Conservation (phyloP, 2,329 filamentous ascomycete species). For the Xylariaceae sp. region DNA sequence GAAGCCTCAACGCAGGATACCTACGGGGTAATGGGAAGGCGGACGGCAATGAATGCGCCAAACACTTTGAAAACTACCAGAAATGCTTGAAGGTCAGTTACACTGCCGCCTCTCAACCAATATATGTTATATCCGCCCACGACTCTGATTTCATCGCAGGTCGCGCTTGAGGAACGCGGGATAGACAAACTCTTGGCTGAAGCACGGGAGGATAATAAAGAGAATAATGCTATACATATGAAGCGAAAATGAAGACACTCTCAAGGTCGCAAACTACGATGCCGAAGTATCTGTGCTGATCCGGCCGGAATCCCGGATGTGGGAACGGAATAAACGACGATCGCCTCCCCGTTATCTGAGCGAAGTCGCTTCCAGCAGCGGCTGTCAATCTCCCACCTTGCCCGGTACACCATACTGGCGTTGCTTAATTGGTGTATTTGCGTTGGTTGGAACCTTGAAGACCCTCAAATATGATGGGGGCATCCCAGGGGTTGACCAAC, state of each 20-base stretch:
- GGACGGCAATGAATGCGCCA: conserved; percentile 74
- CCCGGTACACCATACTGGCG: neutral
- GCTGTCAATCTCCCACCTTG: neutral
- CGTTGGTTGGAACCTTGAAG: neutral
- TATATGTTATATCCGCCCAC: neutral
- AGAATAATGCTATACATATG: conserved; percentile 74
- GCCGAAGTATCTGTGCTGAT: conserved; percentile 22
- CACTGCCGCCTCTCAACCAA: neutral
- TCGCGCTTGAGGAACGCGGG: conserved; percentile 79
- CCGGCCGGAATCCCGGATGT: neutral
- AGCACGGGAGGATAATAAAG: conserved; percentile 81
- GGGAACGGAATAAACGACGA: conserved; percentile 1
- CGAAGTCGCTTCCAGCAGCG: neutral
- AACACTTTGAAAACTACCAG: conserved; percentile 84
- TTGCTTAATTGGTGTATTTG: neutral
- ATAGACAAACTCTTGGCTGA: conserved; percentile 93
- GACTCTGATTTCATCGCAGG: conserved; percentile 39
- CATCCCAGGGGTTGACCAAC: neutral
- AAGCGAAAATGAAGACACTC: conserved; percentile 37
- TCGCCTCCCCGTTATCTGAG: neutral
- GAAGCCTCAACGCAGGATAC: conserved; percentile 61
- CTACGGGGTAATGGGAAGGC: conserved; percentile 76
- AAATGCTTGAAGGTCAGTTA: conserved; percentile 70
- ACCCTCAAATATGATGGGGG: no score
- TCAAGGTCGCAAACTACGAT: conserved; percentile 5